phyloP scores from a whole-genome alignment of 169 alveolate species.

The Neospora caninum region DNA sequence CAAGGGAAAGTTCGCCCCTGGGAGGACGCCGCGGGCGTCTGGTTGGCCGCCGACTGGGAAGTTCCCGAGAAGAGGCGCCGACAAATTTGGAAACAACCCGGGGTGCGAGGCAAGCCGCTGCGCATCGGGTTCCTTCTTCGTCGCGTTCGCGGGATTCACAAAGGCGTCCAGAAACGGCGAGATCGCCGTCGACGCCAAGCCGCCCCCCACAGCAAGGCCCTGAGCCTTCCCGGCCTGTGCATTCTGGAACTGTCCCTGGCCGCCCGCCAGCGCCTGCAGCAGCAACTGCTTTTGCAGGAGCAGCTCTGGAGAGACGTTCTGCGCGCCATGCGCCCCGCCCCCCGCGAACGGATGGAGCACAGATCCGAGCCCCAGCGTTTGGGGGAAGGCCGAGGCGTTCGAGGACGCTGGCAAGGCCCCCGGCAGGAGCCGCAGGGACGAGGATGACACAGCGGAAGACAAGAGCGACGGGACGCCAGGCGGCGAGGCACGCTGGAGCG shows the following conservation, averaged over 20 bases:
- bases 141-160: background rate
- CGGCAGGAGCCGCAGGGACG: background rate
- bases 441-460: background rate
- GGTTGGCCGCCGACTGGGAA: background rate
- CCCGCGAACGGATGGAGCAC: background rate
- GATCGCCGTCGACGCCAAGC: background rate
- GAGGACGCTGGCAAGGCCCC: background rate
- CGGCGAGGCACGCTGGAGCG: slow-evolving; percentile 25
- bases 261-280: background rate
- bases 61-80: background rate
- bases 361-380: background rate
- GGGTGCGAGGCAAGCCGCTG: background rate
- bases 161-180: background rate
- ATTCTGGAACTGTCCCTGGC: background rate
- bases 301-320: background rate
- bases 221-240: background rate
- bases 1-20: background rate
- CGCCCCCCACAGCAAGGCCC: background rate
- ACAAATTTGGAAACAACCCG: background rate
- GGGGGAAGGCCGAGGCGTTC: background rate
- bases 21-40: background rate
- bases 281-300: background rate
- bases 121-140: background rate
- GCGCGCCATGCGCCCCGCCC: background rate
- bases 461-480: background rate